Conservation (phyloP, 208 protist species). For the Acanthamoeba sp. region DNA sequence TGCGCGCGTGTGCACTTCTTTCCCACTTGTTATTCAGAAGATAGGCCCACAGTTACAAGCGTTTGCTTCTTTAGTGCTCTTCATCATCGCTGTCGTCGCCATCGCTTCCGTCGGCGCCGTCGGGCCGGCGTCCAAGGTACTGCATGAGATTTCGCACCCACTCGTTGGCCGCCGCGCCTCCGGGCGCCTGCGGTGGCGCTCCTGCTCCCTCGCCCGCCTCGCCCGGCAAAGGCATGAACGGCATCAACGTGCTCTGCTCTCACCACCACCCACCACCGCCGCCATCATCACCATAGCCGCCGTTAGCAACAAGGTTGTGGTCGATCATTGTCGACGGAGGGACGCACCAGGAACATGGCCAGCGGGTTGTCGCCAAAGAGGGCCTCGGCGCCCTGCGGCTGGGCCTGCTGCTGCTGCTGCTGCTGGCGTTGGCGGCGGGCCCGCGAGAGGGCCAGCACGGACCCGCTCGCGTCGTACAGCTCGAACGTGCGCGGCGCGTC, state of each 20-base stretch:
- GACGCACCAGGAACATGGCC: constrained; percentile 54
- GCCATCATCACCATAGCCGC: neutral
- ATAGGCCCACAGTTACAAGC: no score
- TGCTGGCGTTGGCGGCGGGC: neutral
- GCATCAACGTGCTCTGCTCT: constrained; percentile 42
- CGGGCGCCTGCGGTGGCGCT: neutral
- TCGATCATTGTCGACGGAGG: no score
- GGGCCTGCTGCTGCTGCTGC: neutral
- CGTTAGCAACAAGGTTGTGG: neutral
- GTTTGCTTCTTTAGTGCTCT: neutral
- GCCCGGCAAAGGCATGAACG: constrained; percentile 4
- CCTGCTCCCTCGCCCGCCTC: neutral
- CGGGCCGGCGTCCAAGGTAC: constrained; percentile 16
- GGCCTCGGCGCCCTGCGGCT: neutral
- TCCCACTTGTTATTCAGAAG: no score
- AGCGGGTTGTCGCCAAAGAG: constrained; percentile 19
- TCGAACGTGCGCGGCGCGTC: constrained; percentile 61
- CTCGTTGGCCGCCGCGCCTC: constrained; percentile 13
- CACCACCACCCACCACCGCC: neutral
- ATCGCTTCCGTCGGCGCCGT: neutral
- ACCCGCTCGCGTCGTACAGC: constrained; percentile 43
- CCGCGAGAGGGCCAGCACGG: neutral
- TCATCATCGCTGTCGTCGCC: neutral
- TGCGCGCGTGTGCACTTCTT: no score
- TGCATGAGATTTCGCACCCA: constrained; percentile 51